phyloP scores from a whole-genome alignment of 305 asterid species.

The Ilex paraguariensis region DNA sequence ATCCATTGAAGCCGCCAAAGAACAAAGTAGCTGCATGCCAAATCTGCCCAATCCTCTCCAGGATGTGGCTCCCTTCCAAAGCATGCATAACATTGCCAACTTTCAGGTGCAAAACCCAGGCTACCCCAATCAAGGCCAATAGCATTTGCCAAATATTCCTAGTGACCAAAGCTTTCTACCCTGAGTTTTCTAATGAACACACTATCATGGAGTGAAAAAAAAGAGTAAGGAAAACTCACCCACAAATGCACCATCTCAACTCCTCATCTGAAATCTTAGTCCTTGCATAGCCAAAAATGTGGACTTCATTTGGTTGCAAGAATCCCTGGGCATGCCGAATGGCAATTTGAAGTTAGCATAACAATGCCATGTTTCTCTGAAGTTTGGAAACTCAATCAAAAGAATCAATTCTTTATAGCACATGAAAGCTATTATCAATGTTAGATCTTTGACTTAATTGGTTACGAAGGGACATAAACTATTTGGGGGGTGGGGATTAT shows the following conservation, averaged over 20 bases:
- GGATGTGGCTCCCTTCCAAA: not conserved
- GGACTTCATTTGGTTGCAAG: slow-evolving; percentile 66
- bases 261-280: slow-evolving; percentile 73
- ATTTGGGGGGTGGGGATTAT: too few species aligned
- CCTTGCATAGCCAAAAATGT: slow-evolving; percentile 89
- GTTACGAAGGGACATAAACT: not conserved
- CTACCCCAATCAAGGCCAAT: too few species aligned
- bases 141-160: not conserved
- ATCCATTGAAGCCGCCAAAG: not conserved
- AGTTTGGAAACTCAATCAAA: not conserved
- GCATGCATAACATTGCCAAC: not conserved
- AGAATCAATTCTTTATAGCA: too few species aligned
- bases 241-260: slow-evolving; percentile 64
- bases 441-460: not conserved
- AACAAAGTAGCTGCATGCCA: not conserved
- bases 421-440: not conserved
- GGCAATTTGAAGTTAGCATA: slow-evolving; percentile 15
- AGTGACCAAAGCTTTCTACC: not conserved
- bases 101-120: not conserved
- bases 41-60: too few species aligned
- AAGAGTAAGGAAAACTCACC: slow-evolving; percentile 37
- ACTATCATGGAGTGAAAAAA: not conserved
- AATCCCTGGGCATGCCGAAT: slow-evolving; percentile 50
- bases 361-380: not conserved
- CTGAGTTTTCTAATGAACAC: not conserved